These are phyloP conservation scores for Pseudocercospora ulei DNA, from an alignment of 2,329 filamentous ascomycete species.

Conservation along the genomic window DNA sequence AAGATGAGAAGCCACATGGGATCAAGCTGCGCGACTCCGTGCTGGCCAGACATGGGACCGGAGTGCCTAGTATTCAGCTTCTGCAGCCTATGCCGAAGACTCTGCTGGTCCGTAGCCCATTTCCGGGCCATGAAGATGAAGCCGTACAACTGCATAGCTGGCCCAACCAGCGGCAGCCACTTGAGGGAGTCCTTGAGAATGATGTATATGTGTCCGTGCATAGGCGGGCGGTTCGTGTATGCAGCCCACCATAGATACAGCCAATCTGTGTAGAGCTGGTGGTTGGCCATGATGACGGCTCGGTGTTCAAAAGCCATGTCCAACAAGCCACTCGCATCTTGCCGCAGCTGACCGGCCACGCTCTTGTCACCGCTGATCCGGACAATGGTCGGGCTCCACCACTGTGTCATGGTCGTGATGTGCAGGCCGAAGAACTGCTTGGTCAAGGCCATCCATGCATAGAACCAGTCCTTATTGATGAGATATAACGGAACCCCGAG, in stretches of 20 bases:
- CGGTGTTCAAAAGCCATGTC: constrained; percentile 71
- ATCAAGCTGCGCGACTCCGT: constrained; percentile 29
- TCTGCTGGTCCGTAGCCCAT: constrained; percentile 67
- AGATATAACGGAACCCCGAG: constrained; percentile 65
- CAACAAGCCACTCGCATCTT: constrained; percentile 59
- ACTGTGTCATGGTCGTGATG: constrained; percentile 68
- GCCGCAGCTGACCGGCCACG: constrained; percentile 61
- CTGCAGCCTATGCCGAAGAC: constrained; percentile 61
- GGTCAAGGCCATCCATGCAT: constrained; percentile 76
- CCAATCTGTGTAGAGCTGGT: constrained; percentile 71
- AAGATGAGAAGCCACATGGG: constrained; percentile 89
- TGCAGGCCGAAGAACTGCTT: constrained; percentile 73
- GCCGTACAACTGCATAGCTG: constrained; percentile 74
- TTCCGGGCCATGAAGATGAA: constrained; percentile 93
- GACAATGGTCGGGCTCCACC: constrained; percentile 72
- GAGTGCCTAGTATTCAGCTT: constrained; percentile 52
- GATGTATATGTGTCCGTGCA: constrained; percentile 81
- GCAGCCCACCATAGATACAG: constrained; percentile 88
- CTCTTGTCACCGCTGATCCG: constrained; percentile 73
- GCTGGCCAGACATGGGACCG: constrained; percentile 33
- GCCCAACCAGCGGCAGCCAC: constrained; percentile 69
- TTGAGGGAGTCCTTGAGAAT: constrained; percentile 82
- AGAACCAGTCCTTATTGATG: constrained; percentile 63
- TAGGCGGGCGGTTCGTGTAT: constrained; percentile 55
- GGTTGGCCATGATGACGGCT: constrained; percentile 73